These are phyloP conservation scores for Zygosaccharomyces gambellarensis DNA, from an alignment of 805 yeast genomes.

Conservation along the genomic window DNA sequence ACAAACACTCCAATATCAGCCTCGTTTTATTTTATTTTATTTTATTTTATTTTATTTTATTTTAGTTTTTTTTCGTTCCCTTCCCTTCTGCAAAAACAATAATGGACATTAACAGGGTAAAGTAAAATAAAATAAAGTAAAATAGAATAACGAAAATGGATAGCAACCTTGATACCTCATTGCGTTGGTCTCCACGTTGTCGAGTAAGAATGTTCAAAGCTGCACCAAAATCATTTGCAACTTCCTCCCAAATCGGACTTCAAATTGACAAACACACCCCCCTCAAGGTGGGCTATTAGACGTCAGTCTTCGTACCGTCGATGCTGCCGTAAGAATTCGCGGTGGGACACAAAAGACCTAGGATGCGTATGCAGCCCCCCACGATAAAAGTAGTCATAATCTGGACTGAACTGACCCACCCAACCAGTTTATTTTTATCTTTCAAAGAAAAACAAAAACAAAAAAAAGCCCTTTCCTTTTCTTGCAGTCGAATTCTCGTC, in stretches of 20 bases:
- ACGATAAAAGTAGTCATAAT: too few species aligned
- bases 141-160: neutral
- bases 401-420: too few species aligned
- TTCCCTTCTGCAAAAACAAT: too few species aligned
- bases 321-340: neutral
- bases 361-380: too few species aligned
- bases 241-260: constrained; percentile 1
- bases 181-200: neutral
- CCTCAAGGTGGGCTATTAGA: neutral
- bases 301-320: too few species aligned
- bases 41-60: neutral
- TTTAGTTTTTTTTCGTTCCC: neutral
- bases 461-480: neutral
- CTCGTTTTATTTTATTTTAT: neutral
- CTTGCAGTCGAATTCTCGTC: neutral
- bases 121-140: neutral
- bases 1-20: neutral
- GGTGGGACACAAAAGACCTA: neutral
- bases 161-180: neutral
- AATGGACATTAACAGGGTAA: too few species aligned
- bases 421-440: neutral
- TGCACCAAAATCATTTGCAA: neutral
- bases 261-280: neutral
- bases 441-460: neutral
- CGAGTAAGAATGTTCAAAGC: neutral